These are phyloP conservation scores for Picea abies DNA, from an alignment of 83 land plant genomes.

Conservation along the genomic window DNA sequence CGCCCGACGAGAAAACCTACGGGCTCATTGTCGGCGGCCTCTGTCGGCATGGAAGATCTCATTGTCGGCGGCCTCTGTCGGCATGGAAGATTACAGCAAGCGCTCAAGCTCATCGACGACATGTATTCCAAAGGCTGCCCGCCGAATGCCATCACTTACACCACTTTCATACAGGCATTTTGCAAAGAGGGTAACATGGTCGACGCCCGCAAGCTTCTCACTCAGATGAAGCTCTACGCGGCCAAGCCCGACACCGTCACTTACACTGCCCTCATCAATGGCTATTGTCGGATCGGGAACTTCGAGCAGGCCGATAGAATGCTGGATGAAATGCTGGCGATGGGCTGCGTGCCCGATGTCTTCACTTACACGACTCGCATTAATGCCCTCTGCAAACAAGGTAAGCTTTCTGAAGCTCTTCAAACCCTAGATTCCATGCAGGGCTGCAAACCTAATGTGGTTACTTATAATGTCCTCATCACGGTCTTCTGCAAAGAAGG, in stretches of 20 bases:
- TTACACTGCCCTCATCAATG: background rate
- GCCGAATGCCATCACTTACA: background rate
- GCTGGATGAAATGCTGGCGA: conserved; percentile 57
- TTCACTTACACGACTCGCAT: conserved; percentile 42
- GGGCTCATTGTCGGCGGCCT: too few species aligned
- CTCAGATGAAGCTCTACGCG: conserved; percentile 3
- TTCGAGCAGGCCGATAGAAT: conserved; percentile 27
- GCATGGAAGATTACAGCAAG: background rate
- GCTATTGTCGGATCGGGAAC: background rate
- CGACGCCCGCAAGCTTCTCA: background rate
- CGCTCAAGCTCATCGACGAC: background rate
- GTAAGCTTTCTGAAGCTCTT: conserved; percentile 26
- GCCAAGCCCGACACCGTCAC: conserved; percentile 1
- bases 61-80: background rate
- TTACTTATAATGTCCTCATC: conserved; percentile 42
- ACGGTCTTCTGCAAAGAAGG: conserved; percentile 27
- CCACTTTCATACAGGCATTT: background rate
- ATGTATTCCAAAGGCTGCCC: background rate
- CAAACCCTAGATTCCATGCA: conserved; percentile 42
- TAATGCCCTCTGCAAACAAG: conserved; percentile 45
- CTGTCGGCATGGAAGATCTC: too few species aligned
- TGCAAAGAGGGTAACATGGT: background rate
- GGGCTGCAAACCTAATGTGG: conserved; percentile 51
- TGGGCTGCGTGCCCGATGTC: conserved; percentile 53
- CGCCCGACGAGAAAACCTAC: background rate